Evolutionary conservation across 2,329 filamentous ascomycete species (phyloP), one percentile per base, ranked within the genome.

Genomic region (Fusarium sterilihyphosum): DNA sequence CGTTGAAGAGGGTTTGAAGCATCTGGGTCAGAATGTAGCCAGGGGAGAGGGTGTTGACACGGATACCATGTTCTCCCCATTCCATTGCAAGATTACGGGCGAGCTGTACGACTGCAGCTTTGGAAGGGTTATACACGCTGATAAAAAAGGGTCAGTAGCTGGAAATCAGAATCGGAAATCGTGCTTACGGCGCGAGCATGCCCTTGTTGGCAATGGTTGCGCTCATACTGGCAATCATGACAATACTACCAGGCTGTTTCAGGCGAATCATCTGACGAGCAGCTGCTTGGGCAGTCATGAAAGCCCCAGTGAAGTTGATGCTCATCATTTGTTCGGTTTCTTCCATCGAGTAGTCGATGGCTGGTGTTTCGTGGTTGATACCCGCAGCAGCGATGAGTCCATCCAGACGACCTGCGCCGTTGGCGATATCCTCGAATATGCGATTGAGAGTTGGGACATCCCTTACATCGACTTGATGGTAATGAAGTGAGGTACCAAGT

Each of bases 221-320:
- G 74, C 90, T 92, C 91, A 93, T 93, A 74, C 89, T 92, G n/a
- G 88, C 91, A 78, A 93, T 91, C 78, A 93, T 82, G 20, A 90
- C 89, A 68, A 93, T 88, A 79, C 89, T 92, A 1, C 91, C 91
- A 11, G 85, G 83, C 33, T 84, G 85, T 65, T 89, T 86, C 35
- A 89, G 85, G 58, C 87, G 86, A 29, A 91, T 84, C 88, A 93
- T 91, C 81, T 96, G 92, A 63, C 92, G 88, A 40, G 95, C 95
- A n/a, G 94, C 93, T 26, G 94, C 94, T 85, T 96, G 94, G 33
- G 94, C 94, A 73, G 94, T 97, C 88, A 95, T 90, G 84, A 94
- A 94, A 35, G 89, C 91, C 18, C 95, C 95, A n/a, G 91, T 96
- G 77, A 97, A 88, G 83, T 98, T 97, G 79, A 96, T 92, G 78